Evolutionary conservation across 139 green algal genomes (phyloP).

Genomic region (Mychonastes homosphaera): DNA sequence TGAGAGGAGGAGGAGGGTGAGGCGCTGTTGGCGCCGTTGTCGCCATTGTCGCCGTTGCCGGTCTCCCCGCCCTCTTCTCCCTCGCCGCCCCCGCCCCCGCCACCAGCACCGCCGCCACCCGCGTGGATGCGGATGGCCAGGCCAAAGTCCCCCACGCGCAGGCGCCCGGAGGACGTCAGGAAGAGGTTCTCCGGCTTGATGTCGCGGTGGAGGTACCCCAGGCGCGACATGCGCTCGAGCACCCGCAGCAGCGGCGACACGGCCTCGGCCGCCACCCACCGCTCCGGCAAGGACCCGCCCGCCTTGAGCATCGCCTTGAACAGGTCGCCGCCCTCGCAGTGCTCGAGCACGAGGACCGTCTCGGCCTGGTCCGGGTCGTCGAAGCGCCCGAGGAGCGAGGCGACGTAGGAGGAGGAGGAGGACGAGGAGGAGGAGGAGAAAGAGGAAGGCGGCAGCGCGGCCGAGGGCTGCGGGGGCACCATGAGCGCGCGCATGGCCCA

Average conservation of each 20-base stretch:
- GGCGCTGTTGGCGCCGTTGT: too few species aligned
- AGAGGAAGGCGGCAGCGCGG: not conserved
- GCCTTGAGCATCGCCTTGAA: slow-evolving; percentile 61
- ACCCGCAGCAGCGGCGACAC: slow-evolving; percentile 64
- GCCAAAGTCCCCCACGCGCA: slow-evolving; percentile 69
- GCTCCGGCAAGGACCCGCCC: slow-evolving; percentile 48
- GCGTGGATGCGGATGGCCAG: slow-evolving; percentile 52
- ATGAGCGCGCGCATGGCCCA: slow-evolving; percentile 19
- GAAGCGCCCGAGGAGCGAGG: slow-evolving; percentile 48
- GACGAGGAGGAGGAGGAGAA: not conserved
- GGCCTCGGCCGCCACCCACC: slow-evolving; percentile 50
- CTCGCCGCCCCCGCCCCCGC: too few species aligned
- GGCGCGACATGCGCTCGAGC: slow-evolving; percentile 53
- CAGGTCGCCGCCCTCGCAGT: slow-evolving; percentile 66
- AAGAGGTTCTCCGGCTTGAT: slow-evolving; percentile 84
- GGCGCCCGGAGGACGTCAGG: slow-evolving; percentile 32
- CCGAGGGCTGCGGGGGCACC: not conserved
- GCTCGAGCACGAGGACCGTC: slow-evolving; percentile 74
- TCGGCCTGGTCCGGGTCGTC: slow-evolving; percentile 42
- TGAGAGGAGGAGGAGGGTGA: too few species aligned
- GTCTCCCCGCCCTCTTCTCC: too few species aligned
- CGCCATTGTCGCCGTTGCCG: too few species aligned
- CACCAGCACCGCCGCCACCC: too few species aligned
- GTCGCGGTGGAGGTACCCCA: slow-evolving; percentile 58
- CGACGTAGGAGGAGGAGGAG: slow-evolving; percentile 24